Percentiles rank a stretch among this genome's conserved stretches.
Conservation (phyloP, 2,329 filamentous ascomycete genomes). For the Colletotrichum neosansevieriae region DNA sequence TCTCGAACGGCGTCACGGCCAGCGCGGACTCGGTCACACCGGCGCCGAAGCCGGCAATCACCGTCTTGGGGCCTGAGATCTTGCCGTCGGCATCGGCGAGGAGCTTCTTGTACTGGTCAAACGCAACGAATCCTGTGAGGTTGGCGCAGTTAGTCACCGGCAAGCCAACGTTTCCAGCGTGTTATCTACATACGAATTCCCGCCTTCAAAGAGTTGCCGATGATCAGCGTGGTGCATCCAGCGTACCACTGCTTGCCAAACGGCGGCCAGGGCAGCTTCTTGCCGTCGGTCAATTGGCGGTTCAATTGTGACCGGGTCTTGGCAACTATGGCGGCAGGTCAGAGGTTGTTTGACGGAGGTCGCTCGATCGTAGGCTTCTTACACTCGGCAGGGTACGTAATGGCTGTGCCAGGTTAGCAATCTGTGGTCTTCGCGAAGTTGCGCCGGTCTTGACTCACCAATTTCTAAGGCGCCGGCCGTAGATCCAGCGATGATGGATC, state of each 20-base stretch:
- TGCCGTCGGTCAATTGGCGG: constrained; percentile 78
- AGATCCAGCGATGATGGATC: constrained; percentile 91
- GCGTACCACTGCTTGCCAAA: constrained; percentile 98
- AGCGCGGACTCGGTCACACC: constrained; percentile 94
- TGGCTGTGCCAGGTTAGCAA: constrained; percentile 63
- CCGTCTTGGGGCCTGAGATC: constrained; percentile 89
- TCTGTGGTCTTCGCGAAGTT: background rate
- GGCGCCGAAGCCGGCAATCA: constrained; percentile 93
- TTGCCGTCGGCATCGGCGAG: constrained; percentile 88
- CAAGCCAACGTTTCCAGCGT: too few species aligned
- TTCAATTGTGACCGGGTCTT: constrained; percentile 97
- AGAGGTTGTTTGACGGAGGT: constrained; percentile 26
- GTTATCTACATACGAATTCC: constrained; percentile 78
- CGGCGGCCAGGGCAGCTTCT: constrained; percentile 94
- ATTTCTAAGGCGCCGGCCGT: constrained; percentile 97
- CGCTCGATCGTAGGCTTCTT: constrained; percentile 50
- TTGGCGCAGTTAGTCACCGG: constrained; percentile 32
- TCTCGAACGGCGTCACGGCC: constrained; percentile 96
- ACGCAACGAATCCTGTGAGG: constrained; percentile 85
- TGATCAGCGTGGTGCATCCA: constrained; percentile 95
- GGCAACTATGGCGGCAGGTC: constrained; percentile 70
- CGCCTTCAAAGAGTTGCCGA: constrained; percentile 96
- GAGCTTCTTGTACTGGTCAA: constrained; percentile 91
- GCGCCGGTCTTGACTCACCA: constrained; percentile 62
- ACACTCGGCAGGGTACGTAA: constrained; percentile 96